Percentiles rank a stretch among this genome's conserved stretches.
Evolutionary conservation across 2,329 filamentous ascomycete genomes (phyloP).

Genomic region (Spiromastix sp.): DNA sequence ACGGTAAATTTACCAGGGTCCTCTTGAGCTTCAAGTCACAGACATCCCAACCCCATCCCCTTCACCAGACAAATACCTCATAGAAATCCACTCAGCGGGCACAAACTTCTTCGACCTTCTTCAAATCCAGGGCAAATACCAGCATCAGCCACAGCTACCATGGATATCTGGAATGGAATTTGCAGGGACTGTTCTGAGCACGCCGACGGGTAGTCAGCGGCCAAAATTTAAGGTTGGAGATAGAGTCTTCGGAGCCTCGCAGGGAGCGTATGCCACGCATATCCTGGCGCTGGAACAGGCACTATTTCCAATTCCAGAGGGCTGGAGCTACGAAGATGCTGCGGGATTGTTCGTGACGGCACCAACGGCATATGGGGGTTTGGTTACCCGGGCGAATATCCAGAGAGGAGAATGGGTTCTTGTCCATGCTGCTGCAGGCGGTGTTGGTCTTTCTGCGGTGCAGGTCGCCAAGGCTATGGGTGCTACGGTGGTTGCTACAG

Average conservation of each 20-base stretch:
- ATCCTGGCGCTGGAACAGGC: slow-evolving; percentile 55
- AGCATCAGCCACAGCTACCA: slow-evolving; percentile 77
- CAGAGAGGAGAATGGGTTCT: slow-evolving; percentile 77
- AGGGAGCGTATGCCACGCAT: slow-evolving; percentile 77
- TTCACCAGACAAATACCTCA: slow-evolving; percentile 65
- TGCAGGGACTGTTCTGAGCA: slow-evolving; percentile 62
- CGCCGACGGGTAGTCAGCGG: slow-evolving; percentile 42
- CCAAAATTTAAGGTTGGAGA: slow-evolving; percentile 66
- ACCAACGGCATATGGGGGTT: slow-evolving; percentile 75
- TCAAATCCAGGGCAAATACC: slow-evolving; percentile 92
- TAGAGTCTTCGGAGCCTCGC: slow-evolving; percentile 73
- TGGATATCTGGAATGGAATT: slow-evolving; percentile 87
- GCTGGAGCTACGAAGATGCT: slow-evolving; percentile 76
- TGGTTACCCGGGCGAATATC: slow-evolving; percentile 68
- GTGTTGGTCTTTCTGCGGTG: slow-evolving; percentile 82
- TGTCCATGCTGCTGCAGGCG: slow-evolving; percentile 84
- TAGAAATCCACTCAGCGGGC: slow-evolving; percentile 75
- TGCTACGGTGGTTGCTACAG: slow-evolving; percentile 87
- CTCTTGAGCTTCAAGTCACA: slow-evolving; percentile 65
- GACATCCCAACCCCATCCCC: slow-evolving; percentile 66
- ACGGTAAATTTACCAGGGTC: slow-evolving; percentile 44
- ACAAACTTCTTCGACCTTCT: slow-evolving; percentile 97
- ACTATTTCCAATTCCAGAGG: slow-evolving; percentile 63
- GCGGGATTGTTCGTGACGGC: slow-evolving; percentile 87
- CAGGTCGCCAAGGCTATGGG: slow-evolving; percentile 90